A percentile compares a stretch with the other conserved stretches of the same genome.
These are phyloP conservation scores for Ganoderma sinense DNA, from an alignment of 1,284 basidiomycete species.

Conservation along the genomic window DNA sequence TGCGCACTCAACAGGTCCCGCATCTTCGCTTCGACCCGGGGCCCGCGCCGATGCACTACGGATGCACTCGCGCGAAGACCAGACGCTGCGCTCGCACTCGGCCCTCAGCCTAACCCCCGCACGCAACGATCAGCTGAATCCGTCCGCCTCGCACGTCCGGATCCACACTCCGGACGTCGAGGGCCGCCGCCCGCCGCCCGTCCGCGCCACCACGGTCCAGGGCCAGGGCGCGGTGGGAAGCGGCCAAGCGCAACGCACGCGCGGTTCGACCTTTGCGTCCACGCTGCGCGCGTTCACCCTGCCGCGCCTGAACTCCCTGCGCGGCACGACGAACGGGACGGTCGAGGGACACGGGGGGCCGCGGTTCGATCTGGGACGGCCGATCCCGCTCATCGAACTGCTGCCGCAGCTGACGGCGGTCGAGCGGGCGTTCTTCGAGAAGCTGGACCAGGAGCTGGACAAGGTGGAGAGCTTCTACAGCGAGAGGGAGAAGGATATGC, in stretches of 20 bases:
- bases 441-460: conserved; percentile 78
- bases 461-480: conserved; percentile 89
- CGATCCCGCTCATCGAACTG: conserved; percentile 57
- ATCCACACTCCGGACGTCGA: not conserved
- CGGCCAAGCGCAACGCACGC: conserved; percentile 14
- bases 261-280: conserved; percentile 23
- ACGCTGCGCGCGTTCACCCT: conserved; percentile 23
- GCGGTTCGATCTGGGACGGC: conserved; percentile 23
- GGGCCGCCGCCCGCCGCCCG: not conserved
- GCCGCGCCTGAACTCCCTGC: conserved; percentile 18
- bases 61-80: not conserved
- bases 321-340: conserved; percentile 14
- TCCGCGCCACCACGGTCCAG: not conserved
- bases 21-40: not conserved
- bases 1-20: not conserved
- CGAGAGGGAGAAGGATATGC: conserved; percentile 71
- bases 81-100: not conserved
- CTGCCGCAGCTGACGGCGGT: conserved; percentile 60
- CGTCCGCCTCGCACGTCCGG: not conserved
- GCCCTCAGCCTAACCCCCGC: not conserved
- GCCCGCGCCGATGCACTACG: not conserved
- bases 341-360: conserved; percentile 3
- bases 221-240: not conserved
- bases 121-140: not conserved
- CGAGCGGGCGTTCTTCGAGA: conserved; percentile 77